Percentiles rank a stretch among this genome's conserved stretches.
Conservation (phyloP, 352 stramenopile genomes). For the Phytophthora litchii region DNA sequence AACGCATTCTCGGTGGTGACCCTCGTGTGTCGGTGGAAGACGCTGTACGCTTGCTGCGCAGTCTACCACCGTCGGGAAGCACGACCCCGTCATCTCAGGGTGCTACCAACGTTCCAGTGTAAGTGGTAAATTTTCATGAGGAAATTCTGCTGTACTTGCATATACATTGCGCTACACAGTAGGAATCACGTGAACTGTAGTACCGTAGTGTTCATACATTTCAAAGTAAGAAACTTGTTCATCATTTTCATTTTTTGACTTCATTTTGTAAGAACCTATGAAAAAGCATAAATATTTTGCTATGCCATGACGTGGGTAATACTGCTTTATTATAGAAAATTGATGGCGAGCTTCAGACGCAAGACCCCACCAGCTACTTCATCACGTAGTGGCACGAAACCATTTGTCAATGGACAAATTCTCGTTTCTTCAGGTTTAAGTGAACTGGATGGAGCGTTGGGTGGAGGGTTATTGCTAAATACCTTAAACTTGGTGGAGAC, state of each 20-base stretch:
- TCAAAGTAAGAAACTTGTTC: too few species aligned
- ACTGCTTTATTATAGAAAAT: too few species aligned
- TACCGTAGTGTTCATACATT: too few species aligned
- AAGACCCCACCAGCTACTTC: neutral
- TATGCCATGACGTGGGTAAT: too few species aligned
- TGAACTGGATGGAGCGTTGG: conserved; percentile 60
- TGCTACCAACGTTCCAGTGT: conserved; percentile 11
- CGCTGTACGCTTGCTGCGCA: conserved; percentile 25
- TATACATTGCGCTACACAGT: too few species aligned
- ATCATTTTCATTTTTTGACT: too few species aligned
- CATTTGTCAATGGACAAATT: conserved; percentile 73
- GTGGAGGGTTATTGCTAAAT: conserved; percentile 58
- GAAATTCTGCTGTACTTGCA: too few species aligned
- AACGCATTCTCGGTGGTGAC: conserved; percentile 36
- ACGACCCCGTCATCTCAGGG: conserved; percentile 7
- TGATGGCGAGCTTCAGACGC: conserved; percentile 11
- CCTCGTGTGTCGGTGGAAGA: conserved; percentile 33
- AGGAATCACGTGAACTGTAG: too few species aligned
- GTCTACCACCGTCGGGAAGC: neutral
- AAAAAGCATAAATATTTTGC: too few species aligned
- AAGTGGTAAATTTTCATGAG: conserved; percentile 10
- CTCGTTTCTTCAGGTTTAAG: conserved; percentile 59
- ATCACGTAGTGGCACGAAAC: conserved; percentile 38
- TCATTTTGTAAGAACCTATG: too few species aligned
- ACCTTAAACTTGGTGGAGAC: conserved; percentile 60